Percentiles rank a stretch among this genome's conserved stretches.
These are phyloP conservation scores for Alternaria angustiovoidea DNA, from an alignment of 2,329 filamentous ascomycete species.

Conservation along the genomic window DNA sequence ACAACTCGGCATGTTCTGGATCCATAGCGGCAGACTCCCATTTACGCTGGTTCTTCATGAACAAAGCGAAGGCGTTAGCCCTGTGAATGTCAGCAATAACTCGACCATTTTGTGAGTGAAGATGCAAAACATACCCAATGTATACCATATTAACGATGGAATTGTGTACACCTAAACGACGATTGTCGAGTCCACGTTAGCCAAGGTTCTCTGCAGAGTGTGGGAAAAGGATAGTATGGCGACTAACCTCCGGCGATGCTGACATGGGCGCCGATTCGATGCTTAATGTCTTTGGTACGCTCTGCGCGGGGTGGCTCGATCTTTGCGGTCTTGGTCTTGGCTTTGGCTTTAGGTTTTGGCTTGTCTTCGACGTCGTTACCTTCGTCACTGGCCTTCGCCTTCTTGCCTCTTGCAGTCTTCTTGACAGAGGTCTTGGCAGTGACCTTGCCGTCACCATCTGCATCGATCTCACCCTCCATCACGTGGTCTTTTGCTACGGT, in stretches of 20 bases:
- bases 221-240: not conserved
- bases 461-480: not conserved
- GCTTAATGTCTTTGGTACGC: slow-evolving; percentile 75
- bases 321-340: slow-evolving; percentile 53
- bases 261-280: slow-evolving; percentile 93
- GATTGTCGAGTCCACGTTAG: slow-evolving; percentile 28
- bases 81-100: slow-evolving; percentile 53
- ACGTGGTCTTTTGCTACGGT: not conserved
- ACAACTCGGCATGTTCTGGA: slow-evolving; percentile 71
- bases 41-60: slow-evolving; percentile 95
- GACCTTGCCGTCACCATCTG: slow-evolving; percentile 16
- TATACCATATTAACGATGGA: slow-evolving; percentile 78
- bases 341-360: slow-evolving; percentile 40
- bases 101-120: not conserved
- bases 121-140: slow-evolving; percentile 64
- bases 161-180: slow-evolving; percentile 79
- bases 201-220: slow-evolving; percentile 5
- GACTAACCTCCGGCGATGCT: slow-evolving; percentile 82
- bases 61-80: slow-evolving; percentile 91
- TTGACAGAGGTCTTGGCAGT: not conserved
- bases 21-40: slow-evolving; percentile 85
- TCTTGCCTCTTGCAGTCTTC: slow-evolving; percentile 2
- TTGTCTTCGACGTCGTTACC: slow-evolving; percentile 2
- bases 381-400: slow-evolving; percentile 3
- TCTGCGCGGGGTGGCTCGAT: slow-evolving; percentile 71